These are phyloP conservation scores for Gryganskiella cystojenkinii DNA, from an alignment of 192 early-diverging fungal genomes.

Conservation along the genomic window DNA sequence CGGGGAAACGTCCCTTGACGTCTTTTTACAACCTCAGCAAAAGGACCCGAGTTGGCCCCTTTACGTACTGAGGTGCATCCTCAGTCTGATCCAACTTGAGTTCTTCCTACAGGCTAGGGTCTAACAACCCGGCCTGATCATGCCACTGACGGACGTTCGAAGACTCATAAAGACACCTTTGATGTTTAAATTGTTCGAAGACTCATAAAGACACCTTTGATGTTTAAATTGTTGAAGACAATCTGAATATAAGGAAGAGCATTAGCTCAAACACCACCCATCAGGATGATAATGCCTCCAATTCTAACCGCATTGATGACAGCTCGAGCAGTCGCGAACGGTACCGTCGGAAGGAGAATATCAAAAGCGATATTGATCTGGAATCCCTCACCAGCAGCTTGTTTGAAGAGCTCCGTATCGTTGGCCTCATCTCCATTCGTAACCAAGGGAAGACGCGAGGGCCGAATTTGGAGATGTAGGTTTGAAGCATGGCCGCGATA, in stretches of 20 bases:
- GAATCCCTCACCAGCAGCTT: conserved; percentile 33
- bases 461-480: conserved; percentile 16
- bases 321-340: conserved; percentile 14
- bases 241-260: conserved; percentile 23
- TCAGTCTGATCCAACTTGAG: conserved; percentile 15
- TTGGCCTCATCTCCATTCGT: conserved; percentile 23
- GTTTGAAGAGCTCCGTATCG: conserved; percentile 19
- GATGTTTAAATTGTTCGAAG: conserved; percentile 30
- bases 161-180: conserved; percentile 49
- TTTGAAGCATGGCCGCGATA: conserved; percentile 12
- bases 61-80: conserved; percentile 12
- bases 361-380: conserved; percentile 39
- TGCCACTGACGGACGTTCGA: conserved; percentile 11
- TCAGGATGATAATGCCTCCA: conserved; percentile 17
- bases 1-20: too few species aligned
- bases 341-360: conserved; percentile 20
- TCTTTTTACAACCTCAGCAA: too few species aligned
- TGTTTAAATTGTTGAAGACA: conserved; percentile 27
- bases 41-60: too few species aligned
- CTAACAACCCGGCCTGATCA: conserved; percentile 38
- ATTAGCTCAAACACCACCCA: conserved; percentile 18
- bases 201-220: conserved; percentile 52
- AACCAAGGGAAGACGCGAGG: conserved; percentile 27
- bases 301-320: conserved; percentile 21
- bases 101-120: conserved; percentile 3